These are phyloP conservation scores for Deuterostichococcus epilithicus DNA, from an alignment of 139 green algal genomes.

Conservation along the genomic window DNA sequence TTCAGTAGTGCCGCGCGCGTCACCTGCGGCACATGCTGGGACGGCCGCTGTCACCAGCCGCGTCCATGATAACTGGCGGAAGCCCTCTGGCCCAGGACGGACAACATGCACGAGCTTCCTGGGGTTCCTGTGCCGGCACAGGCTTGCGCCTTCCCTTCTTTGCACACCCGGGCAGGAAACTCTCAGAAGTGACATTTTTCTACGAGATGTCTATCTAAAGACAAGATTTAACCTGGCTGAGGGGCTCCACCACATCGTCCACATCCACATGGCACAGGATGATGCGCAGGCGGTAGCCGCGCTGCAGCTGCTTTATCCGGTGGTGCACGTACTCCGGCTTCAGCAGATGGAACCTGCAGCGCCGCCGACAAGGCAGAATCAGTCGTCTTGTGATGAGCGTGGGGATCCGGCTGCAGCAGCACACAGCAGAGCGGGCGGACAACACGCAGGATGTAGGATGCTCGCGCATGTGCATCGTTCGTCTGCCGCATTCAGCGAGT, in stretches of 20 bases:
- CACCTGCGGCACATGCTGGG: conserved; percentile 55
- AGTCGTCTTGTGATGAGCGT: not conserved
- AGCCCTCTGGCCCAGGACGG: too few relatives aligned
- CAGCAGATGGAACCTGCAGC: conserved; percentile 83
- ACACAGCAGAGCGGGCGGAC: too few relatives aligned
- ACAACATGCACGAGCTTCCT: not conserved
- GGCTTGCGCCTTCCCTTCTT: too few relatives aligned
- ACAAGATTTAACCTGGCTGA: conserved; percentile 54
- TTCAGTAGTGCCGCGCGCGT: conserved; percentile 70
- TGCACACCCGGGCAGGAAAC: too few relatives aligned
- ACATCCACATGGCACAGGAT: conserved; percentile 85
- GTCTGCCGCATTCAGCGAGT: not conserved
- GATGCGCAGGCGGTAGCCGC: conserved; percentile 67
- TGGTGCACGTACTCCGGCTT: conserved; percentile 88
- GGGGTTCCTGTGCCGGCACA: too few relatives aligned
- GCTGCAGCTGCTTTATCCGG: conserved; percentile 79
- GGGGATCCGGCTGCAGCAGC: too few relatives aligned
- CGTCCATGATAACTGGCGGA: too few relatives aligned
- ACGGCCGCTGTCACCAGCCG: too few relatives aligned
- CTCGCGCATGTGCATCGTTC: too few relatives aligned
- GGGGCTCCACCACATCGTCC: conserved; percentile 74
- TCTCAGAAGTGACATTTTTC: too few relatives aligned
- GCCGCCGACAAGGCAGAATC: not conserved
- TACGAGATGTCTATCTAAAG: too few relatives aligned
- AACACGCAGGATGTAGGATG: too few relatives aligned